Evolutionary conservation across 2,329 filamentous ascomycete genomes (phyloP), one percentile per base, ranked within the genome.

Genomic region (Daldinia sp.): DNA sequence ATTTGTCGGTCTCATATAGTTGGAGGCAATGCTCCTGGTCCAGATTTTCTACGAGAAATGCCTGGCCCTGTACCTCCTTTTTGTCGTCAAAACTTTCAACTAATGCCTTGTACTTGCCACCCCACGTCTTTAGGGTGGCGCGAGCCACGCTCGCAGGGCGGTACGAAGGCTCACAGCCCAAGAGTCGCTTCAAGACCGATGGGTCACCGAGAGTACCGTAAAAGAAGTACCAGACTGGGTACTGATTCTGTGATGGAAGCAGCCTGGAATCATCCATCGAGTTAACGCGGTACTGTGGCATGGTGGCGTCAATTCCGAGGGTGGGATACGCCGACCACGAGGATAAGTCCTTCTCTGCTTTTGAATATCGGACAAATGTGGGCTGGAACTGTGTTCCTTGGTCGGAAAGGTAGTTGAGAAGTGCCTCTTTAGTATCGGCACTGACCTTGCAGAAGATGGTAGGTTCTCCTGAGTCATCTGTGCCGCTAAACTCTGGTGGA

Each of bases 141-240:
- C 12, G 18, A 3, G 20, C 44, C 4, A 48, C 44, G 23, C 44
- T 48, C 12, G 44, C 44, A 28, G 44, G 44, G 10, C 10, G 6
- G 44, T 48, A 63, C 3, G 23, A 20, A 0, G 51, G 60, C 0
- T 61, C 57, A 12, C 35, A 33, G 1, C 71, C 70, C 10, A 82
- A 68, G 0, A 82, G 75, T 15, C 75, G 71, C 7, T 59, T 61
- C 1, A 83, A 76, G 4, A 80, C 64, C 0, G 58, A 62, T 0
- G 74, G 57, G 9, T 81, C 74, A 1, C 73, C 77, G 2, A 82
- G 74, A 0, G 78, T 82, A 12, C 81, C 79, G 66, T 83, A 82
- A 67, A 83, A 82, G 72, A 82, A 83, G 67, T 82, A 83, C 76
- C 77, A 81, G 0, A 84, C 79, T 0, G 74, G 76, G 44, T 68